Conservation (phyloP, 176 grass and related monocot species). For the Oryza australiensis region DNA sequence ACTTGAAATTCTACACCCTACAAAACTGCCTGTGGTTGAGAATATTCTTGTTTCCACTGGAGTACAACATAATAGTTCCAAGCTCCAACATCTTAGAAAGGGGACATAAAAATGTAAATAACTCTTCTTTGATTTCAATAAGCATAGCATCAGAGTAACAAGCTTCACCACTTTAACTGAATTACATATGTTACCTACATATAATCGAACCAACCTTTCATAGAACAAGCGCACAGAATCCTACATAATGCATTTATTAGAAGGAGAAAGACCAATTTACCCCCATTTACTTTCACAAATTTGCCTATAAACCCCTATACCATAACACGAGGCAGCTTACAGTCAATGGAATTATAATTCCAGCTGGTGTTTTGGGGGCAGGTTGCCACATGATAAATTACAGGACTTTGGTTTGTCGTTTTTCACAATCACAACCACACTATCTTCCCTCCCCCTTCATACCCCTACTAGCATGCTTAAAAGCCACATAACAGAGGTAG, state of each 20-base stretch:
- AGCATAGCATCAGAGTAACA: not conserved
- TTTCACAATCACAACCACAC: not conserved
- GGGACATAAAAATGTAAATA: not conserved
- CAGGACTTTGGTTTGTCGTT: not conserved
- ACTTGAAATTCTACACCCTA: not conserved
- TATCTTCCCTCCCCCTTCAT: no score
- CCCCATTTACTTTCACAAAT: constrained; percentile 3
- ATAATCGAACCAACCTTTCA: not conserved
- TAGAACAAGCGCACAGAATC: not conserved
- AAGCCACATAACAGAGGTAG: not conserved
- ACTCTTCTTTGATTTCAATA: not conserved
- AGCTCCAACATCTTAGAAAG: not conserved
- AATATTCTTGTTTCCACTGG: constrained; percentile 1
- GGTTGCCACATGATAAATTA: not conserved
- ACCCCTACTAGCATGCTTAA: not conserved
- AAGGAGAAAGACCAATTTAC: not conserved
- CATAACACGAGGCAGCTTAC: not conserved
- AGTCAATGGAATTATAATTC: not conserved
- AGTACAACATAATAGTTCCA: constrained; percentile 3
- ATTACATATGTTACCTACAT: not conserved
- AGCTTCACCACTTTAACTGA: constrained; percentile 18
- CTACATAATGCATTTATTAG: not conserved
- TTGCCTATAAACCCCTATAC: not conserved
- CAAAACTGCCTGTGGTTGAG: not conserved
- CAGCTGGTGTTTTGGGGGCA: not conserved